Evolutionary conservation across 2,329 filamentous ascomycete genomes (phyloP), one percentile per base, ranked within the genome.

Genomic region (Pleomassaria siparia): DNA sequence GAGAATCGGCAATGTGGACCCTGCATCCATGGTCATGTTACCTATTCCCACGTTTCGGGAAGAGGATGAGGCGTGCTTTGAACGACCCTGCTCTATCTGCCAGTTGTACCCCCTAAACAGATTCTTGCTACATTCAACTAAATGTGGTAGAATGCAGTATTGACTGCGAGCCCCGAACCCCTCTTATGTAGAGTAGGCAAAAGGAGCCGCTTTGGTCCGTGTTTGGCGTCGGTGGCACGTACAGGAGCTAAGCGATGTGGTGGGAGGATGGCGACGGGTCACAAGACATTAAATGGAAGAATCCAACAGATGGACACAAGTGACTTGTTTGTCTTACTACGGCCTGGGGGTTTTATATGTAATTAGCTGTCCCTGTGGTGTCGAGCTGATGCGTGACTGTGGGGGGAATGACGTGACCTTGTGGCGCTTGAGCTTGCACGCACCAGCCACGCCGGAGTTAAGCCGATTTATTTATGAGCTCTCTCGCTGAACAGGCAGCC

Each of bases 1-100:
- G 41, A 82, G 70, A 16, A 75, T 65, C 4, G 80, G 79, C 43
- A 82, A 78, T 4, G 29, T 35, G 43, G 51, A 32, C 20, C 30
- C 28, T 37, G 18, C 18, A n/a, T 37, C 35, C 11, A 37, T 20
- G 12, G 13, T 8, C 18, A 37, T 37, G 13, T 13, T 37, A 12
- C 35, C 35, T 13, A 22, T 13, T 22, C 12, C 13, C 18, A 22
- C 20, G 24, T n/a, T n/a, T n/a, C n/a, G n/a, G n/a, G n/a, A n/a
- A n/a, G n/a, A n/a, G n/a, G n/a, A n/a, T n/a, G n/a, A n/a, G n/a
- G n/a, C n/a, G n/a, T n/a, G n/a, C n/a, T n/a, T n/a, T n/a, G n/a
- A n/a, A n/a, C n/a, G n/a, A n/a, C n/a, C n/a, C n/a, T n/a, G n/a
- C n/a, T n/a, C n/a, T n/a, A n/a, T n/a, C n/a, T n/a, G n/a, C n/a